Percentiles rank a stretch among this genome's conserved stretches.
Evolutionary conservation across 2,329 filamentous ascomycete species (phyloP).

Genomic region (Penicillium freii): DNA sequence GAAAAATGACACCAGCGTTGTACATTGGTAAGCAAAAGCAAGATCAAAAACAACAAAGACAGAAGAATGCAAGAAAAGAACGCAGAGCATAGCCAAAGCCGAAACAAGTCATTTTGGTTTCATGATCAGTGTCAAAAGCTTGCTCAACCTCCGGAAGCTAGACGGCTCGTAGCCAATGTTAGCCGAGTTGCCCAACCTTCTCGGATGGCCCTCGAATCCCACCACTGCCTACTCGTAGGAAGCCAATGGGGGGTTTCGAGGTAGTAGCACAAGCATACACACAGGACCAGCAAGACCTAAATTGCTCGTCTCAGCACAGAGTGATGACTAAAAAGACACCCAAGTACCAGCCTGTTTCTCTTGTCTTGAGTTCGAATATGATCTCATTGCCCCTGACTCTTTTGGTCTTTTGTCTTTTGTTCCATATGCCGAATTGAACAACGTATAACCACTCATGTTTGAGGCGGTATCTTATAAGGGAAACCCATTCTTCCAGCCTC

Average conservation of each 20-base stretch:
- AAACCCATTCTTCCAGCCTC: background rate
- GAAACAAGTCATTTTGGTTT: background rate
- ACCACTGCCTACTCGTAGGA: background rate
- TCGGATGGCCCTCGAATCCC: background rate
- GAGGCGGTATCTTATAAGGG: background rate
- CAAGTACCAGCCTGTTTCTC: background rate
- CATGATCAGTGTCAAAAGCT: background rate
- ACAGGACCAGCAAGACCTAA: background rate
- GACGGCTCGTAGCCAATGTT: too few relatives aligned
- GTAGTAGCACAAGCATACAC: background rate
- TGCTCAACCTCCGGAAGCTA: background rate
- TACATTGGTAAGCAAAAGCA: background rate
- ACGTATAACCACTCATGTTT: background rate
- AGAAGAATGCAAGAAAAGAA: background rate
- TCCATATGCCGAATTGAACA: background rate
- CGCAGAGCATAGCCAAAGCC: too few relatives aligned
- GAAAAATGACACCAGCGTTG: too few relatives aligned
- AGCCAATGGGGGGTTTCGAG: background rate
- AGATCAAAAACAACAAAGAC: background rate
- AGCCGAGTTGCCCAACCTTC: background rate
- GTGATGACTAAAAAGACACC: background rate
- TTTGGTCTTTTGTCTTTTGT: background rate
- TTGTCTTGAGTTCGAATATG: background rate
- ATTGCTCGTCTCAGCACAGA: background rate
- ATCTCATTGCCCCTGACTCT: too few relatives aligned